Percentiles rank a stretch among this genome's conserved stretches.
Evolutionary conservation across 2,329 filamentous ascomycete genomes (phyloP).

Genomic region (Bipolaris zeicola): DNA sequence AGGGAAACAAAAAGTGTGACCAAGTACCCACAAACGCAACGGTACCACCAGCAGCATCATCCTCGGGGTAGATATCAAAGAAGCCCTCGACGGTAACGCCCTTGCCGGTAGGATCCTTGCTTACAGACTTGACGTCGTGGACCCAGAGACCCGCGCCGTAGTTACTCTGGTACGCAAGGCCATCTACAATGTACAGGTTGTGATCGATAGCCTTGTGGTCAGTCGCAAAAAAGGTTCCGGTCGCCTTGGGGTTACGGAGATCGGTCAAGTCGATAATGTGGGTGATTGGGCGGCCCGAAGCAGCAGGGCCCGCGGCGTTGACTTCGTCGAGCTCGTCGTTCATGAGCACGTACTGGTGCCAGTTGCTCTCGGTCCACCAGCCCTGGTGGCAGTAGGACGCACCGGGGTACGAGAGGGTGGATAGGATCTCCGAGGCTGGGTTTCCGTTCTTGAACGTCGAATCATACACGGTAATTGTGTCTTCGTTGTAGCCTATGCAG

Average conservation of each 20-base stretch:
- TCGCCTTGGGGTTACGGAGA: conserved; percentile 46
- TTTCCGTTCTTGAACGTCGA: conserved; percentile 60
- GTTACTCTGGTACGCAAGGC: conserved; percentile 51
- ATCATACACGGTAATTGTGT: conserved; percentile 59
- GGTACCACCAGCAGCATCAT: conserved; percentile 45
- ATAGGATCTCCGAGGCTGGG: conserved; percentile 62
- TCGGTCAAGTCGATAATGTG: conserved; percentile 45
- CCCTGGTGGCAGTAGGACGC: conserved; percentile 64
- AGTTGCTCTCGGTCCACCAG: conserved; percentile 55
- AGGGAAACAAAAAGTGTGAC: conserved; percentile 48
- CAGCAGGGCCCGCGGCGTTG: conserved; percentile 34
- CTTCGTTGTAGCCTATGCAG: conserved; percentile 63
- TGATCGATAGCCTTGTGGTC: conserved; percentile 50
- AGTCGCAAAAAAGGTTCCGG: conserved; percentile 49
- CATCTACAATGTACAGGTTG: conserved; percentile 53
- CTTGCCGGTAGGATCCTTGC: conserved; percentile 46
- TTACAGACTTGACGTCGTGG: conserved; percentile 49
- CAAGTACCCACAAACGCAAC: conserved; percentile 52
- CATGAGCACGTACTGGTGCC: conserved; percentile 43
- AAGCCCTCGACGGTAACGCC: conserved; percentile 50
- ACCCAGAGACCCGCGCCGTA: conserved; percentile 50
- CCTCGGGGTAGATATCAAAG: conserved; percentile 52
- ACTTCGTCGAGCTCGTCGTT: conserved; percentile 45
- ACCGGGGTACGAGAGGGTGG: conserved; percentile 60
- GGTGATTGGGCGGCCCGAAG: conserved; percentile 41